Conservation (phyloP, 345 rosid genomes). For the Odontarrhena argentea region DNA sequence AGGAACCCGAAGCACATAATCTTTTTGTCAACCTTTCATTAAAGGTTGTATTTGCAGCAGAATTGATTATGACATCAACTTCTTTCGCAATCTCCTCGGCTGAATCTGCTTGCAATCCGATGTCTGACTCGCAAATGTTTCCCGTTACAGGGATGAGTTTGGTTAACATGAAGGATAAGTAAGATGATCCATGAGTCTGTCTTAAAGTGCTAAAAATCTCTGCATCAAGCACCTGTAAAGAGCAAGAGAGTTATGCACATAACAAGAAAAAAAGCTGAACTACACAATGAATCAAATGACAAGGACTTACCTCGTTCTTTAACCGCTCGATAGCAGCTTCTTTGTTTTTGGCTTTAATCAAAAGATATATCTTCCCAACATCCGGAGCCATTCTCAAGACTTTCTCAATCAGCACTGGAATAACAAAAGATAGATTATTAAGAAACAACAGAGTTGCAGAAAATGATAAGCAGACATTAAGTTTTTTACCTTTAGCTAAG, state of each 20-base stretch:
- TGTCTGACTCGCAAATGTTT: slow-evolving; percentile 62
- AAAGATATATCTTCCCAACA: slow-evolving; percentile 78
- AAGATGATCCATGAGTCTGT: slow-evolving; percentile 77
- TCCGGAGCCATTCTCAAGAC: slow-evolving; percentile 80
- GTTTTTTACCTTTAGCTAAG: slow-evolving; percentile 72
- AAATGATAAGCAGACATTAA: not conserved
- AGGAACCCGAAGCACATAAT: slow-evolving; percentile 5
- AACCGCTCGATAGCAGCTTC: slow-evolving; percentile 78
- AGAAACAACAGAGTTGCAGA: not conserved
- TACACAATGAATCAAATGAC: not conserved
- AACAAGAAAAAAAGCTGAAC: not conserved
- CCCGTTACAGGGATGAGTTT: slow-evolving; percentile 87
- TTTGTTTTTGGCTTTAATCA: slow-evolving; percentile 76
- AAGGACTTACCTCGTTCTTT: slow-evolving; percentile 62
- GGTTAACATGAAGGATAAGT: slow-evolving; percentile 68
- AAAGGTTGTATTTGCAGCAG: slow-evolving; percentile 84
- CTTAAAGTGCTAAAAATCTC: slow-evolving; percentile 78
- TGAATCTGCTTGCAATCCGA: slow-evolving; percentile 69
- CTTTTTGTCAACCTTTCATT: slow-evolving; percentile 58
- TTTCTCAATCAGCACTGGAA: slow-evolving; percentile 85
- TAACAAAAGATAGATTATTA: not conserved
- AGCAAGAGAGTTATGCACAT: slow-evolving; percentile 22
- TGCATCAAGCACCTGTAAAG: slow-evolving; percentile 64
- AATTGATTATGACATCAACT: slow-evolving; percentile 68
- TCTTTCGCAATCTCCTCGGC: slow-evolving; percentile 60